A percentile compares a stretch with the other conserved stretches of the same genome.
Conservation (phyloP, 2,329 filamentous ascomycete species). For the Hyphodiscus sp. region DNA sequence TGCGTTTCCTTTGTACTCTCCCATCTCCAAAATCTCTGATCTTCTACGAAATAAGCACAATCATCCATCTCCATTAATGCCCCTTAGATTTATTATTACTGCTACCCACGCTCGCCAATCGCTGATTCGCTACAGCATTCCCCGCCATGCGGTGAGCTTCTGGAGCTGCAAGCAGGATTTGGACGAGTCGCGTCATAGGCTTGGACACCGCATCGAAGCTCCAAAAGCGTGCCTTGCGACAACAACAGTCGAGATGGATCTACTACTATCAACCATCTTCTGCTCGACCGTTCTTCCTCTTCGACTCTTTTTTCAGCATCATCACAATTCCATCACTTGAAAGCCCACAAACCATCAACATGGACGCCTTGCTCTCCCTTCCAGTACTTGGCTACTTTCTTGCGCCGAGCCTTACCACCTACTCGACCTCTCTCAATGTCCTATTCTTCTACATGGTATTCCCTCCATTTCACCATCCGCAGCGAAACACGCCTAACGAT, state of each 20-base stretch:
- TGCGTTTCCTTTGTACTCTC: too few relatives aligned
- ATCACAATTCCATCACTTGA: background rate
- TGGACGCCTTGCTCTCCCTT: slow-evolving; percentile 66
- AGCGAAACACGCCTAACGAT: slow-evolving; percentile 28
- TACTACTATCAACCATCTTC: background rate
- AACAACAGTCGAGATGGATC: background rate
- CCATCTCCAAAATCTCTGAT: too few relatives aligned
- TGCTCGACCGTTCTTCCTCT: background rate
- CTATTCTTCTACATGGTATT: slow-evolving; percentile 89
- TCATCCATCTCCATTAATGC: too few relatives aligned
- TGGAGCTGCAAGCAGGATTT: background rate
- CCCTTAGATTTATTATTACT: too few relatives aligned
- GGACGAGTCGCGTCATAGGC: background rate
- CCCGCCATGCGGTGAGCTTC: too few relatives aligned
- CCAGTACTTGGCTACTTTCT: slow-evolving; percentile 65
- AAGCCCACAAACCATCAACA: slow-evolving; percentile 20
- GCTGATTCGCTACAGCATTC: background rate
- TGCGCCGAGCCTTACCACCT: slow-evolving; percentile 56
- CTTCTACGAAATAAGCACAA: too few relatives aligned
- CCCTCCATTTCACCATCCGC: too few relatives aligned
- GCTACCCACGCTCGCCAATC: background rate
- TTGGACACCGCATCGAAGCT: background rate
- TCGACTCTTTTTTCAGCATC: background rate
- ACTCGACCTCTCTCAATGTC: slow-evolving; percentile 74
- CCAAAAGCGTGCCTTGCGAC: background rate